Base-by-base conservation (phyloP, 768 basidiomycete species). In the Pulveroboletus sp. region DNA sequence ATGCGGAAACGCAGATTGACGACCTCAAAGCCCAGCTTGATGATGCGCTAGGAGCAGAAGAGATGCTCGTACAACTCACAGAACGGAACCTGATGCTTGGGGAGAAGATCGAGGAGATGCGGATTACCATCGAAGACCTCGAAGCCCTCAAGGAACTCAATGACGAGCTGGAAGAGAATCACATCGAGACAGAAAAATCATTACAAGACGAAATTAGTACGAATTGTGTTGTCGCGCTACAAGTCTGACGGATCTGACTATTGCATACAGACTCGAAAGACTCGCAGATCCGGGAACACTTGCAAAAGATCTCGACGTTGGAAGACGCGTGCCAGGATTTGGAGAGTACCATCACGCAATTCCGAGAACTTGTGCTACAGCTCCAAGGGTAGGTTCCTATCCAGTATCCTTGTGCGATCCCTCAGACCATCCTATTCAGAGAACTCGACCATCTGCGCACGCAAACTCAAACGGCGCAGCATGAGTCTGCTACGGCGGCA, bases 81-180 rank as follows among this genome's bases (percentile, higher is more conserved):
- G 95, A 97, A 59, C 82, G 94, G 5, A 98, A 97, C 62, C 77
- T 97, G 17, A 80, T 87, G 69, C 80, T 97, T 39, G 87, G 90
- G 51, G 95, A 97, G 90, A 94, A 94, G 82, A 93, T 97, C 55
- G 97, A 98, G 65, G 94, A 97, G 69, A 94, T 97, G 89, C 81
- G 92, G 12, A 85, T 91, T 46, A 90, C 90, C 0, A 92, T 98
- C 46, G 95, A 98, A 65, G 97, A 99, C 60, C 81, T 97, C 4
- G 97, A 99, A 63, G 83, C 94, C 11, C 80, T 99, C 35, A 90
- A 94, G 63, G 97, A 98, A 61, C 85, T 99, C 40, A 92, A 87
- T 47, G 95, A 99, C 52, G 97, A 99, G 69, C 78, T 99, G 3
- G 97, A 98, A 67, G 94, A 98, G 69, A 94, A 91, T 59, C 95